Evolutionary conservation across 805 yeast species (phyloP).

Genomic region (Kodamaea restingae): DNA sequence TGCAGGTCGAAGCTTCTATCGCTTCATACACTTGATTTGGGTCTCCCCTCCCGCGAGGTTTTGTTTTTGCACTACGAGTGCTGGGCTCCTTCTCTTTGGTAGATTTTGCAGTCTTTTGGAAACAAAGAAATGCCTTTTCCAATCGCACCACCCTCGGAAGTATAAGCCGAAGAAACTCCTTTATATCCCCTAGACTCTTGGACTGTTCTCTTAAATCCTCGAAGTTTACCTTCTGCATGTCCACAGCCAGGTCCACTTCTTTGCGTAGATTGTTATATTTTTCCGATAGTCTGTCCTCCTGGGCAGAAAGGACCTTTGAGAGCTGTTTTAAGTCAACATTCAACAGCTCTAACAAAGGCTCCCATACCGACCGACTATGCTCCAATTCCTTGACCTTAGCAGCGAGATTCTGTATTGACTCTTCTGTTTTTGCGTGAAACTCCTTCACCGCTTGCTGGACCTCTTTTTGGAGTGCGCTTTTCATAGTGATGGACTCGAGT

Average conservation of each 20-base stretch:
- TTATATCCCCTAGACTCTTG: conserved; percentile 12
- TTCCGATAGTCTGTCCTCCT: neutral
- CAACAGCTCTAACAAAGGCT: too few relatives aligned
- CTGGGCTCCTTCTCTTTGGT: neutral
- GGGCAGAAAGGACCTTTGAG: too few relatives aligned
- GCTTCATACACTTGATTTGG: too few relatives aligned
- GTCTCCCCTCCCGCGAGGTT: too few relatives aligned
- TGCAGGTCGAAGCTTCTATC: too few relatives aligned
- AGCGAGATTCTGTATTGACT: neutral
- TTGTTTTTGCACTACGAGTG: too few relatives aligned
- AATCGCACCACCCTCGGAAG: conserved; percentile 15
- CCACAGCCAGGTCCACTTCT: too few relatives aligned
- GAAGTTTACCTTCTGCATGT: neutral
- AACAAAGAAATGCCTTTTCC: conserved; percentile 4
- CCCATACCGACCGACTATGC: neutral
- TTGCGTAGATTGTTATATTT: neutral
- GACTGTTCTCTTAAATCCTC: neutral
- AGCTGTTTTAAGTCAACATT: too few relatives aligned
- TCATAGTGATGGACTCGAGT: conserved; percentile 25
- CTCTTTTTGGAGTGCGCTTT: conserved; percentile 12
- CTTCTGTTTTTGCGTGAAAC: neutral
- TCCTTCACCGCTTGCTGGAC: neutral
- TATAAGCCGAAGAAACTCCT: conserved; percentile 15
- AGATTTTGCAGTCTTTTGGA: neutral
- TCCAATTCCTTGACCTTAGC: conserved; percentile 1